Base-by-base conservation (phyloP, 257 asterid genomes). In the Scutellaria barbata region DNA sequence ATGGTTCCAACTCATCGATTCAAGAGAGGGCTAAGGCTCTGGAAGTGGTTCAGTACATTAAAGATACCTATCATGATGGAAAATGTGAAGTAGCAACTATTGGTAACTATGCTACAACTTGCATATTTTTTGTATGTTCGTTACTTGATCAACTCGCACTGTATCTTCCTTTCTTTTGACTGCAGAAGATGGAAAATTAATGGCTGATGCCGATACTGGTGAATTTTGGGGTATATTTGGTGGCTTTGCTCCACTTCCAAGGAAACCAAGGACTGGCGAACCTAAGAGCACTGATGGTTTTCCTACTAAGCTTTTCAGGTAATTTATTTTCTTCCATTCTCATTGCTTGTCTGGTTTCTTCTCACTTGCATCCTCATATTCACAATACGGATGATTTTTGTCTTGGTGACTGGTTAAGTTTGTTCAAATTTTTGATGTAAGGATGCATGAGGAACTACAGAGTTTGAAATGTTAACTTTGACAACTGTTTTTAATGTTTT, bases 11-110 rank as follows among this genome's bases (percentile, higher is more conserved):
- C 77, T 84, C 97, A 59, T 79, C 83, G 42, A 87, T 84, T 65
- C 97, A 89, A 86, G 96, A 86, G 79, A 87, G 97, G 81, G 97
- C 96, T 68, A 92, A 89, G 79, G 95, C 96, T 59, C 82, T 92
- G 74, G 98, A 89, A 81, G 98, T 92, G 79, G 94, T 92, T 78
- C 90, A 92, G 81, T 92, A 87, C 73, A 72, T 92, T 71, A 92
- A 88, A 77, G 98, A 92, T 73, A 84, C 88, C 52, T 86, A 82
- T 72, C 96, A 92, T 76, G 82, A 79, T 37, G 98, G 96, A 56
- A 88, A 82, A 71, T 92, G 98, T 81, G 96, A 83, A 42, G 81
- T 92, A 79, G 96, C 94, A 13, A 74, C 95, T 18, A 80, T 92
- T 50, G 98, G 98, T 92, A 82, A 72, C 61, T 54, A 59, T 68